Evolutionary conservation across 768 basidiomycete genomes (phyloP).

Genomic region (Psilocybe cyanescens): DNA sequence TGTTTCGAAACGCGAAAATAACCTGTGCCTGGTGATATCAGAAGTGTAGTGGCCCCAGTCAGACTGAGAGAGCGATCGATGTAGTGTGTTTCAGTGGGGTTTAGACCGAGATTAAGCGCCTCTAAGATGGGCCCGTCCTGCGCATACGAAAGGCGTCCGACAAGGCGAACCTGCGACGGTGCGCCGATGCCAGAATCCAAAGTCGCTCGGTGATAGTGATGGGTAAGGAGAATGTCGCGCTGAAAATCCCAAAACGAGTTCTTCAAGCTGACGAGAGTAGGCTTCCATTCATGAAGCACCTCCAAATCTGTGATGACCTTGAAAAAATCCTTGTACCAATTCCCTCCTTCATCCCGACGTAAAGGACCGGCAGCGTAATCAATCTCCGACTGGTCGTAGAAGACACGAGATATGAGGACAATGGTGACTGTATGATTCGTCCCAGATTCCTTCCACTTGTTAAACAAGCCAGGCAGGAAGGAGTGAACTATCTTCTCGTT

Average conservation of each 20-base stretch:
- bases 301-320: constrained; percentile 95
- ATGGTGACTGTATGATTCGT: constrained; percentile 95
- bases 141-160: constrained; percentile 82
- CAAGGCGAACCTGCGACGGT: constrained; percentile 65
- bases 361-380: constrained; percentile 85
- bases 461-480: constrained; percentile 89
- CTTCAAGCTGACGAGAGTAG: constrained; percentile 85
- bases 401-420: constrained; percentile 91
- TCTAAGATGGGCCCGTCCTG: constrained; percentile 97
- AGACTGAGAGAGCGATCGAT: constrained; percentile 92
- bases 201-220: constrained; percentile 80
- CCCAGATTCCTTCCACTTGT: constrained; percentile 80
- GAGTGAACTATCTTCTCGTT: constrained; percentile 98
- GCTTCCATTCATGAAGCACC: constrained; percentile 85
- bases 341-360: constrained; percentile 70
- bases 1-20: constrained; percentile 93
- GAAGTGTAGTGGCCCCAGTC: constrained; percentile 81
- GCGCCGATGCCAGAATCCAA: constrained; percentile 48
- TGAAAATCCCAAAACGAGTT: constrained; percentile 91
- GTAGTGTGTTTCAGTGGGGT: constrained; percentile 93
- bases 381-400: constrained; percentile 81
- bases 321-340: constrained; percentile 95
- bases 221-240: constrained; percentile 86
- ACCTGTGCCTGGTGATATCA: constrained; percentile 93
- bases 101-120: constrained; percentile 90